A percentile compares a stretch with the other conserved stretches of the same genome.
phyloP scores from a whole-genome alignment of 192 early-diverging fungal genomes.

The Coemansia sp. region DNA sequence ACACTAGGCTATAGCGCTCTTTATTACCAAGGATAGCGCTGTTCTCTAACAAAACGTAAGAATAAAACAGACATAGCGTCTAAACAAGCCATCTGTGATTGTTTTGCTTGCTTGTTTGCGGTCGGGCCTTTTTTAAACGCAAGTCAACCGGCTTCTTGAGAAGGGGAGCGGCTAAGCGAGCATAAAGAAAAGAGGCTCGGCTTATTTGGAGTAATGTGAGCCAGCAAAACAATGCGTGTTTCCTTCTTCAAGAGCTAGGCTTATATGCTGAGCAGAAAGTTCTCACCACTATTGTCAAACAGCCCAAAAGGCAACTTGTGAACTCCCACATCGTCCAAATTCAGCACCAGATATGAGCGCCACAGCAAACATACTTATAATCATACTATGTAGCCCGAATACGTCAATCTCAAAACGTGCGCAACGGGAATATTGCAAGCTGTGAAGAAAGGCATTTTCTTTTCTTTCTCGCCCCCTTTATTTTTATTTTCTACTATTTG shows the following conservation, averaged over 20 bases:
- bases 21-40: background rate
- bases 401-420: background rate
- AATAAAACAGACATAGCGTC: background rate
- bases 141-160: background rate
- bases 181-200: background rate
- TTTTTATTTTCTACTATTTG: background rate
- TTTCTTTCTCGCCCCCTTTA: conserved; percentile 2
- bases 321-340: conserved; percentile 8
- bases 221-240: background rate
- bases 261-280: background rate
- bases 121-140: conserved; percentile 7
- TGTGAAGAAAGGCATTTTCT: background rate
- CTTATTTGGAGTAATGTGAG: conserved; percentile 1
- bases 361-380: conserved; percentile 7
- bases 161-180: background rate
- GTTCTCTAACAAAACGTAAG: background rate
- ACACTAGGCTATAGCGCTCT: background rate
- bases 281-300: conserved; percentile 14
- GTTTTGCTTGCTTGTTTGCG: conserved; percentile 2
- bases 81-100: background rate
- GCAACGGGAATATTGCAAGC: background rate
- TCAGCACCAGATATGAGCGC: conserved; percentile 4
- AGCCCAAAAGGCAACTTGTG: background rate
- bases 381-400: background rate
- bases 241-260: background rate